Base-by-base conservation (phyloP, 1,284 basidiomycete species). In the Cutaneotrichosporon cavernicola region DNA sequence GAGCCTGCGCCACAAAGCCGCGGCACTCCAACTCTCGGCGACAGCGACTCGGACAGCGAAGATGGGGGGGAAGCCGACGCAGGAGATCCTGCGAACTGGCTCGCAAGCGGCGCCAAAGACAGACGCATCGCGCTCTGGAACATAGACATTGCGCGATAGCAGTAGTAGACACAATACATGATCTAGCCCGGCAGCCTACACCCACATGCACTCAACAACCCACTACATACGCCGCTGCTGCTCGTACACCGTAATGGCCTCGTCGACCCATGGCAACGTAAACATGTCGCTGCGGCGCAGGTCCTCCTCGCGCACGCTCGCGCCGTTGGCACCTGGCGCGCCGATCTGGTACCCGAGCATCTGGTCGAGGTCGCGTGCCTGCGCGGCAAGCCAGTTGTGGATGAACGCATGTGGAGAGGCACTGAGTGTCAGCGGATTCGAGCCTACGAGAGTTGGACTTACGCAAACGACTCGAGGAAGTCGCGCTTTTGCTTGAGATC, bases 281-380 rank as follows among this genome's bases (percentile, higher is more conserved):
- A 96, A 97, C 78, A 92, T 90, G 76, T 96, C 92, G 71, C 90
- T 92, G 56, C 92, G 82, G 67, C 90, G 86, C 65, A 97, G 81
- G 77, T 97, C 93, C 72, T 97, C 93, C 64, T 91, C 90, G 21
- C 90, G 83, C 13, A 94, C 85, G n/a, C 77, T 80, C 18, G 78
- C 79, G 5, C 79, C 80, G 60, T 81, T 80, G 40, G 71, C 68
- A 16, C 74, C 77, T 30, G 87, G 88, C 4, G 89, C 87, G 3
- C 92, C 92, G 16, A 81, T 80, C 69, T 79, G 81, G 77, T 89
- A 91, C 47, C 90, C 91, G n/a, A 98, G 84, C 65, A 97, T 86
- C 64, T 86, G 88, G 78, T 96, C 92, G 49, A 99, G 80, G 78
- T 97, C 93, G 21, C 91, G 85, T 36, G 92, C 90, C 78, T 98